Evolutionary conservation across 768 basidiomycete species (phyloP).

Genomic region (Mycena sanguinolenta): DNA sequence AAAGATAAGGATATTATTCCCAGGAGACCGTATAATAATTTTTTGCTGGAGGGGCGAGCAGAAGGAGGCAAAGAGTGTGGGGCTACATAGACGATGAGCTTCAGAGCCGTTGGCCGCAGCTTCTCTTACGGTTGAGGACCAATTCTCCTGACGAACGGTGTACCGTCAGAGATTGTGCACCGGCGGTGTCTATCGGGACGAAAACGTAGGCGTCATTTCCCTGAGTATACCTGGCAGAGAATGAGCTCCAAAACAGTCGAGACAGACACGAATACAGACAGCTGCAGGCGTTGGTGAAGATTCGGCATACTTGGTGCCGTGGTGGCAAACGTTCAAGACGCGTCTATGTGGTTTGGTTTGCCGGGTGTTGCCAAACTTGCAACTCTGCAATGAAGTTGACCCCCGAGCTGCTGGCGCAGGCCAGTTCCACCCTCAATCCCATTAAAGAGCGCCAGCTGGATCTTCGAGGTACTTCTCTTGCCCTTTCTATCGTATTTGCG

Average conservation of each 20-base stretch:
- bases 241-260: conserved; percentile 29
- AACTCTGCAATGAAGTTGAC: conserved; percentile 86
- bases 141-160: conserved; percentile 83
- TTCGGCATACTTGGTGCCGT: no score
- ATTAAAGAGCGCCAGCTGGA: conserved; percentile 93
- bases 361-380: conserved; percentile 18
- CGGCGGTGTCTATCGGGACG: conserved; percentile 70
- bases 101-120: conserved; percentile 22
- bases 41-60: conserved; percentile 72
- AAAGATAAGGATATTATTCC: conserved; percentile 83
- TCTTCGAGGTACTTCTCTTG: conserved; percentile 74
- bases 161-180: conserved; percentile 77
- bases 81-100: conserved; percentile 5
- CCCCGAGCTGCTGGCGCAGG: conserved; percentile 91
- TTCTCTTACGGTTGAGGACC: conserved; percentile 71
- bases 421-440: conserved; percentile 82
- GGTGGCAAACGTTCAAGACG: conserved; percentile 52
- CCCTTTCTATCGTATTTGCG: conserved; percentile 36
- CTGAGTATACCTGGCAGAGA: conserved; percentile 69
- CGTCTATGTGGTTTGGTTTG: conserved; percentile 52
- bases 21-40: conserved; percentile 81
- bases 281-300: conserved; percentile 79
- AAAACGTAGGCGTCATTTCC: conserved; percentile 84
- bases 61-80: conserved; percentile 57
- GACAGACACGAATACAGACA: conserved; percentile 58